These are phyloP conservation scores for Pseudomonodictys pantanalensis DNA, from an alignment of 495 filamentous ascomycete genomes.

Conservation along the genomic window DNA sequence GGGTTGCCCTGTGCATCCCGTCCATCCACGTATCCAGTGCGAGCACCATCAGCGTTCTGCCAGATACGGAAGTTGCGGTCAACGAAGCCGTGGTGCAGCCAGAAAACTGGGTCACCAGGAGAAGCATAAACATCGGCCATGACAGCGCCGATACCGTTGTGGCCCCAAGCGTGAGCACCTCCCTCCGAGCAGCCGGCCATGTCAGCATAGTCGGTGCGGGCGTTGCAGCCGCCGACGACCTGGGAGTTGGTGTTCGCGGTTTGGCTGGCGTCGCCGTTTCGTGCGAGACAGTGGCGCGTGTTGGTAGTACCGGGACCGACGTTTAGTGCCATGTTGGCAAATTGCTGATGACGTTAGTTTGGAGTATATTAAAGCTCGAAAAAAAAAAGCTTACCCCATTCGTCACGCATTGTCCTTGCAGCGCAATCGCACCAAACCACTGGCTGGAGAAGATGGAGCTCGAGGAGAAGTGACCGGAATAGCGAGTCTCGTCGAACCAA, in stretches of 20 bases:
- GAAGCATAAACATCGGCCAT: conserved; percentile 57
- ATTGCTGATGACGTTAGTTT: conserved; percentile 13
- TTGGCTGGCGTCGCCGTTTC: conserved; percentile 15
- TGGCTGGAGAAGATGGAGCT: conserved; percentile 7
- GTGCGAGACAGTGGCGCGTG: conserved; percentile 18
- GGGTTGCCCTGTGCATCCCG: conserved; percentile 8
- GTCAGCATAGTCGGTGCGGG: conserved; percentile 13
- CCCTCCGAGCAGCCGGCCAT: conserved; percentile 29
- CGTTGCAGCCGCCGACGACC: conserved; percentile 18
- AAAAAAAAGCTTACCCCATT: conserved; percentile 16
- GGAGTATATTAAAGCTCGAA: background rate
- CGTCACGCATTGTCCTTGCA: conserved; percentile 19
- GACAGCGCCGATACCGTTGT: conserved; percentile 59
- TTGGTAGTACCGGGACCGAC: conserved; percentile 21
- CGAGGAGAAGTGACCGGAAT: conserved; percentile 13
- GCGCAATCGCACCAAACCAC: conserved; percentile 14
- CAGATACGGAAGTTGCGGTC: conserved; percentile 70
- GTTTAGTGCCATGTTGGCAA: conserved; percentile 19
- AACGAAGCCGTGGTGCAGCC: conserved; percentile 65
- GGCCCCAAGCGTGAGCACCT: conserved; percentile 65
- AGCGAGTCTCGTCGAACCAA: conserved; percentile 25
- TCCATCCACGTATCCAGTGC: conserved; percentile 4
- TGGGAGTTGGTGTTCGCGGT: conserved; percentile 13
- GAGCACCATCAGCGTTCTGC: conserved; percentile 48
- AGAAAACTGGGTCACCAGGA: conserved; percentile 67